Percentiles rank a stretch among this genome's conserved stretches.
These are phyloP conservation scores for Tuber borchii DNA, from an alignment of 495 filamentous ascomycete genomes.

Conservation along the genomic window DNA sequence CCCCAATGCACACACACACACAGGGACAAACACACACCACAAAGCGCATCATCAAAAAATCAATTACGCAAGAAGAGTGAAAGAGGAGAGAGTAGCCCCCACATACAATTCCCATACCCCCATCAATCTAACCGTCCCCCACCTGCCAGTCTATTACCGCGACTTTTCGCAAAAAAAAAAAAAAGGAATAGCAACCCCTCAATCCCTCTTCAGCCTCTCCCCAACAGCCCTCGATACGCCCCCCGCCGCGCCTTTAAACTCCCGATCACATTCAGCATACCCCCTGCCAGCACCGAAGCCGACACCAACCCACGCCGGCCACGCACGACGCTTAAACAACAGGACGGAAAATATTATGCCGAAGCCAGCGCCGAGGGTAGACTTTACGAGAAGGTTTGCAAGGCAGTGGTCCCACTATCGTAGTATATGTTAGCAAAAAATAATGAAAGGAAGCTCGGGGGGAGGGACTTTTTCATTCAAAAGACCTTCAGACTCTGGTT, in stretches of 20 bases:
- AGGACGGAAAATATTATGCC: constrained; percentile 97
- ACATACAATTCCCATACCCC: background rate
- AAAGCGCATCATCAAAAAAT: background rate
- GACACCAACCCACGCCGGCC: constrained; percentile 84
- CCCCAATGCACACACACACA: background rate
- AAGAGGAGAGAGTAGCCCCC: background rate
- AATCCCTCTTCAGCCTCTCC: constrained; percentile 30
- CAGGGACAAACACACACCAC: background rate
- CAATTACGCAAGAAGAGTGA: background rate
- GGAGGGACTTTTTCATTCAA: constrained; percentile 33
- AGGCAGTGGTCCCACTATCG: constrained; percentile 93
- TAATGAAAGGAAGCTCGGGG: background rate
- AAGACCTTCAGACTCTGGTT: constrained; percentile 30
- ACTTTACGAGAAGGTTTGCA: constrained; percentile 92
- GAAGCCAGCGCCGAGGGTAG: constrained; percentile 84
- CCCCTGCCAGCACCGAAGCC: constrained; percentile 94
- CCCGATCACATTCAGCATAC: constrained; percentile 82
- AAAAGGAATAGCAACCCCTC: background rate
- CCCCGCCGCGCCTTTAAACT: constrained; percentile 52
- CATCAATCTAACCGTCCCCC: background rate
- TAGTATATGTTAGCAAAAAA: background rate
- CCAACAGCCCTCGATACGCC: constrained; percentile 47
- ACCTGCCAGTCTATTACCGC: background rate
- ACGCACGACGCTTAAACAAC: constrained; percentile 92
- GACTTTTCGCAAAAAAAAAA: background rate